These are phyloP conservation scores for Cantharellus cinnabarinus DNA, from an alignment of 768 basidiomycete species.

Conservation along the genomic window DNA sequence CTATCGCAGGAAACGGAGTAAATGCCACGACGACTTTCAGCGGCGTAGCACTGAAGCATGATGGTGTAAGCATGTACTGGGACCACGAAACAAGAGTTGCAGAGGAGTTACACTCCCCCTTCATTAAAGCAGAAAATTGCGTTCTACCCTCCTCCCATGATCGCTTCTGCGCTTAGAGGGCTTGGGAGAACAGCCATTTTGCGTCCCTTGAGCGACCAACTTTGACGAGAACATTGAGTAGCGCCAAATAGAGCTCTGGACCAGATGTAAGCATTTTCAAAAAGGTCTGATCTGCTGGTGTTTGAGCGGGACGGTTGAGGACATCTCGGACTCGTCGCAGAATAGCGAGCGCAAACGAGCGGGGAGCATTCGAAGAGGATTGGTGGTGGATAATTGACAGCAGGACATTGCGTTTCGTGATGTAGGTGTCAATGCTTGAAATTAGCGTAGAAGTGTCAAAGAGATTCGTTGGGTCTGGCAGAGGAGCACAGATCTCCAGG, in stretches of 20 bases:
- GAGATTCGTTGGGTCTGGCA: constrained; percentile 5
- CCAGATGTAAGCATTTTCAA: constrained; percentile 19
- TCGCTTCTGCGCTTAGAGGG: constrained; percentile 32
- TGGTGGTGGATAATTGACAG: constrained; percentile 24
- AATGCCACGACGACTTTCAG: not conserved
- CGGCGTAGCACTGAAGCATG: constrained; percentile 11
- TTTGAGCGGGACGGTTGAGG: not conserved
- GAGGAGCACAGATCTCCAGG: constrained; percentile 1
- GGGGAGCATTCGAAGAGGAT: constrained; percentile 23
- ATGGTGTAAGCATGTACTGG: constrained; percentile 8
- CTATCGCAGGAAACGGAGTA: not conserved
- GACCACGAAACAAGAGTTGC: not conserved
- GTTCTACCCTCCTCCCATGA: constrained; percentile 23
- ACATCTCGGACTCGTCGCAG: constrained; percentile 30
- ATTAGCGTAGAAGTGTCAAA: constrained; percentile 30
- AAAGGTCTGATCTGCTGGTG: not conserved
- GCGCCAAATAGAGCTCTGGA: constrained; percentile 34
- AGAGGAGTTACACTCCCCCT: too few species aligned
- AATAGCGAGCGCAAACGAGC: constrained; percentile 28
- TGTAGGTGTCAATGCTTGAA: constrained; percentile 28
- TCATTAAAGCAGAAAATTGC: constrained; percentile 1
- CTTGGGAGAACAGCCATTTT: constrained; percentile 44
- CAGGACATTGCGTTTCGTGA: constrained; percentile 26
- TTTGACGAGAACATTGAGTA: constrained; percentile 43
- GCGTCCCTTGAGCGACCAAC: constrained; percentile 32